Conservation (phyloP, 345 rosid genomes). For the Eucalyptus tenuipes region DNA sequence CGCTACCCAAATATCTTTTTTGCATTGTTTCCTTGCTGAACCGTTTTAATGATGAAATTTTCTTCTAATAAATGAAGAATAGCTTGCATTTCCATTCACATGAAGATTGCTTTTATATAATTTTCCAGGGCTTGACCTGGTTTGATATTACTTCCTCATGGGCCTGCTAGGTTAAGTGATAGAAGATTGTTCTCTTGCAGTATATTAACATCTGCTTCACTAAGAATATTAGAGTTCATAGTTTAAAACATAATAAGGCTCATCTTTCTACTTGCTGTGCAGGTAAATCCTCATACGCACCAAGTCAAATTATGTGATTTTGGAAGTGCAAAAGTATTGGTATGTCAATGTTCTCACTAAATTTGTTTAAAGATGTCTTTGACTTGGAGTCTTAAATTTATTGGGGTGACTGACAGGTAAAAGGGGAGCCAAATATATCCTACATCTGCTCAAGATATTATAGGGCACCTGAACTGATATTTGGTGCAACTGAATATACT, state of each 20-base stretch:
- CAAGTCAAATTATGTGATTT: slow-evolving; percentile 96
- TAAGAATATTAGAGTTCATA: not conserved
- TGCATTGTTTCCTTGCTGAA: not conserved
- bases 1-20: not conserved
- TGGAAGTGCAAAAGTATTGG: slow-evolving; percentile 99
- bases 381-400: not conserved
- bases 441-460: slow-evolving; percentile 96
- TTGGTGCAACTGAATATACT: slow-evolving; percentile 95
- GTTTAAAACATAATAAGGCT: not conserved
- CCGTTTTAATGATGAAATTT: not conserved
- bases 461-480: slow-evolving; percentile 97
- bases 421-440: slow-evolving; percentile 96
- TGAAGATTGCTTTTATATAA: not conserved
- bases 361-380: not conserved
- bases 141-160: not conserved
- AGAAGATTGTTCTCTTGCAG: not conserved
- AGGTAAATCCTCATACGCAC: slow-evolving; percentile 98
- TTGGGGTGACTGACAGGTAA: slow-evolving; percentile 38
- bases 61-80: not conserved
- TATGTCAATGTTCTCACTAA: slow-evolving; percentile 7
- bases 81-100: not conserved
- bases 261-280: not conserved
- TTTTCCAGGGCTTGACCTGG: not conserved
- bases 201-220: not conserved
- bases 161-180: not conserved